Conservation (phyloP, 2,329 filamentous ascomycete genomes). For the Penicillium sp. region DNA sequence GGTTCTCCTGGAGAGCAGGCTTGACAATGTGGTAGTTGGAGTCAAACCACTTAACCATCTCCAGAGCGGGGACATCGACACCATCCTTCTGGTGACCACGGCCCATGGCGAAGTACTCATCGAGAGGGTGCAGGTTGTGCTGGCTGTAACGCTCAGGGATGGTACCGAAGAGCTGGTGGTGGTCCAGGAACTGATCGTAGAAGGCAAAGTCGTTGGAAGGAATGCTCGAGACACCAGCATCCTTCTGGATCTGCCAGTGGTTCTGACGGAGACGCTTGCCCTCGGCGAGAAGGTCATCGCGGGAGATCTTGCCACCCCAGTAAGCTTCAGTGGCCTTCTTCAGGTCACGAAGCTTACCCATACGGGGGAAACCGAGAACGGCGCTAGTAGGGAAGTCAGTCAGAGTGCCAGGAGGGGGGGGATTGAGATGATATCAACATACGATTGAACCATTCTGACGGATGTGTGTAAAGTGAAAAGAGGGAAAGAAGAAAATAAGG, state of each 20-base stretch:
- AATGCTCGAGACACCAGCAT: constrained; percentile 95
- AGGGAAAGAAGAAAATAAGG: constrained; percentile 13
- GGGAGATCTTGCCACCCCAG: constrained; percentile 94
- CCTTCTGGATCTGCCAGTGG: constrained; percentile 99
- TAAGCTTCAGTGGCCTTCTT: constrained; percentile 99
- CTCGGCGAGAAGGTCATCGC: constrained; percentile 87
- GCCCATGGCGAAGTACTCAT: constrained; percentile 99
- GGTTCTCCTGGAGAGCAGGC: constrained; percentile 95
- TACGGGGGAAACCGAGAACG: constrained; percentile 97
- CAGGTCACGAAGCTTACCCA: constrained; percentile 97
- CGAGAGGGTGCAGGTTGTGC: constrained; percentile 82
- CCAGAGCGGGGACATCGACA: constrained; percentile 88
- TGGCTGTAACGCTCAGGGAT: constrained; percentile 92
- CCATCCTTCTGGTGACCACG: constrained; percentile 86
- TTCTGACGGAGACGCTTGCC: constrained; percentile 94
- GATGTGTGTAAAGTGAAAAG: constrained; percentile 25
- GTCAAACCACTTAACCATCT: constrained; percentile 99
- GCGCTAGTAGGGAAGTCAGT: constrained; percentile 51
- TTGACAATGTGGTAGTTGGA: constrained; percentile 89
- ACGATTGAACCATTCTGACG: constrained; percentile 65
- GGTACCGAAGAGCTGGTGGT: constrained; percentile 59
- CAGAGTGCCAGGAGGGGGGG: not conserved
- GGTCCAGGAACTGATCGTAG: constrained; percentile 58
- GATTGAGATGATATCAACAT: constrained; percentile 36
- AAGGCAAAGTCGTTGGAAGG: constrained; percentile 99